Evolutionary conservation across 495 filamentous ascomycete species (phyloP).

Genomic region (Penicillium cosmopolitanum): DNA sequence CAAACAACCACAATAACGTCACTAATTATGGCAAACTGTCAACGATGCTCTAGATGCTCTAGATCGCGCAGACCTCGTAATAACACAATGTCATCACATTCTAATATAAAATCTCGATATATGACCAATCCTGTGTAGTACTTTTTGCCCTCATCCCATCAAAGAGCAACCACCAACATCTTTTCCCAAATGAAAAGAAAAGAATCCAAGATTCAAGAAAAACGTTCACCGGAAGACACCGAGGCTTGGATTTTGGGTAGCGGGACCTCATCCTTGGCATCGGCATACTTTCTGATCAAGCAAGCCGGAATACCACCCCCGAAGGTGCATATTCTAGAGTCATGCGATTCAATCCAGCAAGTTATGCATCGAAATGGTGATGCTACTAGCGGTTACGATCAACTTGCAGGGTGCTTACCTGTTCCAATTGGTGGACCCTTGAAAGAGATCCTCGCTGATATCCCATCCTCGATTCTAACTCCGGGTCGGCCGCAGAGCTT

Average conservation of each 20-base stretch:
- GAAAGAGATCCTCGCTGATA: background rate
- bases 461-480: conserved; percentile 6
- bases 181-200: too few relatives aligned
- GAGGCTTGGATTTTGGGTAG: background rate
- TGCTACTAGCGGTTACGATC: background rate
- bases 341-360: background rate
- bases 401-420: background rate
- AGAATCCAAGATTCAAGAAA: background rate
- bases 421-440: background rate
- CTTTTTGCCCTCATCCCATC: too few relatives aligned
- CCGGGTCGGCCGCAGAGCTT: background rate
- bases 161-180: too few relatives aligned
- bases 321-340: background rate
- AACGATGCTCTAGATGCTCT: too few relatives aligned
- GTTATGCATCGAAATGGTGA: background rate
- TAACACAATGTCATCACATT: too few relatives aligned
- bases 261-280: background rate
- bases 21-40: too few relatives aligned
- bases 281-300: background rate
- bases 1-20: too few relatives aligned
- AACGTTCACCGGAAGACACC: background rate
- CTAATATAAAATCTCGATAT: too few relatives aligned
- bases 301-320: background rate
- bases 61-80: too few relatives aligned
- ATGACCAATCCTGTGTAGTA: too few relatives aligned